Base-by-base conservation (phyloP, 768 basidiomycete species). In the Bullera alba region DNA sequence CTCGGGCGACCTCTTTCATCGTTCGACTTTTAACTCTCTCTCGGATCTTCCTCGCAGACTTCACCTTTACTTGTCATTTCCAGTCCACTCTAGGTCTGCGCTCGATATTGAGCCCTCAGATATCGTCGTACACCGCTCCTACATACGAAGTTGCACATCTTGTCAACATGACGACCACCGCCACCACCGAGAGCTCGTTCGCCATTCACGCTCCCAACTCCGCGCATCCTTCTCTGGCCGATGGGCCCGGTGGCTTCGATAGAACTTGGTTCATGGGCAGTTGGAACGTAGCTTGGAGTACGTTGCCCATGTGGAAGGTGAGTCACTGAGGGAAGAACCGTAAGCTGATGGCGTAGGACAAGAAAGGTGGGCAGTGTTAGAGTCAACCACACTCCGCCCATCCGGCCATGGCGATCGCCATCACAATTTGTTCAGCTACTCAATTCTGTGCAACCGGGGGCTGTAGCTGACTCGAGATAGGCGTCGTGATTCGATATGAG, bases 301-400 rank as follows among this genome's bases (percentile, higher is more conserved):
- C 75, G 0, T 54, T 77, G 26, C 75, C 76, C 3, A 70, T 77
- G 52, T 77, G 76, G 76, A 75, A 75, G 69, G 75, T 75, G 44
- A 58, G 70, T 48, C 12, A 3, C 12, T 41, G 21, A 14, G 25
- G n/a, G 39, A 12, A 28, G 5, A 27, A 25, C n/a, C n/a, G n/a
- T n/a, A n/a, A n/a, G n/a, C n/a, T n/a, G n/a, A n/a, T n/a, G 19
- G 21, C 17, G 3, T 42, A 73, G 66, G 63, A 61, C 32, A 75
- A 73, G 58, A 74, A 75, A 61, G 64, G 69, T 71, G 14, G 3
- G 28, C 16, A 29, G 1, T 10, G 19, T 22, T 10, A 36, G 12
- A 15, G 6, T 22, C 6, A 8, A 34, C 4, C 17, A 32, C 6
- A n/a, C n/a, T n/a, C n/a, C n/a, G n/a, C n/a, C n/a, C n/a, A n/a